Percentiles rank a stretch among this genome's conserved stretches.
Evolutionary conservation across 2,329 filamentous ascomycete species (phyloP).

Genomic region (Simplicillium sp.): DNA sequence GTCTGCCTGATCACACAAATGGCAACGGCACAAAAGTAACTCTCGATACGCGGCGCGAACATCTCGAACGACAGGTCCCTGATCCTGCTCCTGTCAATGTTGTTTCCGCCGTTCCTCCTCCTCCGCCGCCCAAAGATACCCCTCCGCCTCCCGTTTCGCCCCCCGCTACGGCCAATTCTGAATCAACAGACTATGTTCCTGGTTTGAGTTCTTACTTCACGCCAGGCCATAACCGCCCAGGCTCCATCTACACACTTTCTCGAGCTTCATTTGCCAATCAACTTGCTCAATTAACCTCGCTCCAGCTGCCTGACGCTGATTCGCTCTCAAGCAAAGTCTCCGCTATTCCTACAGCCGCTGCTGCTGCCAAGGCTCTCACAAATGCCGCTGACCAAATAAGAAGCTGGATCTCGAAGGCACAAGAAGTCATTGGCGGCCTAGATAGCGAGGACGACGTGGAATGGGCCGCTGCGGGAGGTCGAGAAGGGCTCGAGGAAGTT

Average conservation of each 20-base stretch:
- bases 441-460: conserved; percentile 96
- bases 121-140: conserved; percentile 29
- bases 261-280: conserved; percentile 89
- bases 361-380: conserved; percentile 74
- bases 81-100: conserved; percentile 25
- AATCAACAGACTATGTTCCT: conserved; percentile 33
- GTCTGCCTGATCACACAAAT: conserved; percentile 60
- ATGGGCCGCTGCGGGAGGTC: conserved; percentile 84
- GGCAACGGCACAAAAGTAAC: conserved; percentile 58
- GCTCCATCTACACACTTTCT: conserved; percentile 89
- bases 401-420: conserved; percentile 88
- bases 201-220: conserved; percentile 57
- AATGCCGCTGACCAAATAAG: conserved; percentile 87
- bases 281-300: conserved; percentile 81
- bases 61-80: conserved; percentile 40
- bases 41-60: conserved; percentile 46
- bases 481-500: conserved; percentile 67
- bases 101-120: conserved; percentile 23
- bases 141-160: conserved; percentile 20
- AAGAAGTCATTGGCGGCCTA: conserved; percentile 77
- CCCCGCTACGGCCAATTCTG: conserved; percentile 11
- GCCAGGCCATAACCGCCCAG: conserved; percentile 57
- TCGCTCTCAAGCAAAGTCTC: conserved; percentile 75
- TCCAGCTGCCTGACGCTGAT: conserved; percentile 78
- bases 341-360: conserved; percentile 73